Evolutionary conservation across 805 yeast species (phyloP).

Genomic region (Saccharomyces jurei): DNA sequence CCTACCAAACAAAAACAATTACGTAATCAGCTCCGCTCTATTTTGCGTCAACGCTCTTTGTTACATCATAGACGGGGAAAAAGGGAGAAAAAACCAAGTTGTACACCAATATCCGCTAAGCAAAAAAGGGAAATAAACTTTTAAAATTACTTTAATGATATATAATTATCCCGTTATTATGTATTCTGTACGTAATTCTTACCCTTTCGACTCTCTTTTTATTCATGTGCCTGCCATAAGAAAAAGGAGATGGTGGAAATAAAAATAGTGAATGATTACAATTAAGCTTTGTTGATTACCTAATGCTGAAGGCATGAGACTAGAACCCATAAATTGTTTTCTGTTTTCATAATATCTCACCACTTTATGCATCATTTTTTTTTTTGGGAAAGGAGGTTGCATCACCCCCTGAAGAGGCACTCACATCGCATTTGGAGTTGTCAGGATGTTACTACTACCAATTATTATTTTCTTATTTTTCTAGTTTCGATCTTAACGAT

Average conservation of each 20-base stretch:
- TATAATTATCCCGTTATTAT: neutral
- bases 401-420: neutral
- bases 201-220: neutral
- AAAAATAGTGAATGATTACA: neutral
- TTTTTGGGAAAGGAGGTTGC: neutral
- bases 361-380: neutral
- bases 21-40: neutral
- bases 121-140: neutral
- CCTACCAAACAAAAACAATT: neutral
- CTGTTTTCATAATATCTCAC: neutral
- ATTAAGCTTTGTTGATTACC: neutral
- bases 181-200: neutral
- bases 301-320: neutral
- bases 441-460: neutral
- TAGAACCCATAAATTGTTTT: neutral
- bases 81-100: neutral
- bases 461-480: neutral
- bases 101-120: neutral
- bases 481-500: constrained; percentile 1
- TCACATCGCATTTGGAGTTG: neutral
- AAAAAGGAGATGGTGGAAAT: neutral
- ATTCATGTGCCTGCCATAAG: neutral
- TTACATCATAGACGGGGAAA: neutral
- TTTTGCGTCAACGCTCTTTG: neutral
- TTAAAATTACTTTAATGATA: neutral